phyloP scores from a whole-genome alignment of 805 yeast species.

The Lipomyces spencermartinsiae region DNA sequence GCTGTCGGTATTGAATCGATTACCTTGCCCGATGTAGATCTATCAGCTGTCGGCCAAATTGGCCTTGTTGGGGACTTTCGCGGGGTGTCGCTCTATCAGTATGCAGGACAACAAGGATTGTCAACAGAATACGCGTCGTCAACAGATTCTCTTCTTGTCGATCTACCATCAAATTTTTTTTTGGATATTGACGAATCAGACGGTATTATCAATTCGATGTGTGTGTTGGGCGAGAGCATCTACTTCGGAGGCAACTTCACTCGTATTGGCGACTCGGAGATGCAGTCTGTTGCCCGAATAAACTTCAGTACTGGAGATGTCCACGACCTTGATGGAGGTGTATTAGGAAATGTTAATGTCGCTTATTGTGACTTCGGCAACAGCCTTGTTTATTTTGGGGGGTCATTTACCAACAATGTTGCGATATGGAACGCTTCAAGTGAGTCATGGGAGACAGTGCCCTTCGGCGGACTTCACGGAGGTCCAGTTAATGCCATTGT shows the following conservation, averaged over 20 bases:
- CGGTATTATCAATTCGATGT: constrained; percentile 35
- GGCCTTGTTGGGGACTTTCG: constrained; percentile 50
- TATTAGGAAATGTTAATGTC: constrained; percentile 52
- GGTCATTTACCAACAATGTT: constrained; percentile 69
- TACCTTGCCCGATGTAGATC: constrained; percentile 20
- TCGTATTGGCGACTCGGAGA: constrained; percentile 32
- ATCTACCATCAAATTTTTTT: constrained; percentile 24
- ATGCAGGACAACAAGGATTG: constrained; percentile 35
- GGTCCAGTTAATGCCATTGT: constrained; percentile 66
- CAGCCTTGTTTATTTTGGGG: constrained; percentile 76
- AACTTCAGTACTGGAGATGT: constrained; percentile 41
- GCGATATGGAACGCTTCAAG: constrained; percentile 65
- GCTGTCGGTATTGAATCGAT: constrained; percentile 7
- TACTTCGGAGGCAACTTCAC: constrained; percentile 46
- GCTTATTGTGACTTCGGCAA: constrained; percentile 56
- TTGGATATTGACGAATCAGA: constrained; percentile 23
- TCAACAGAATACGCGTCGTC: constrained; percentile 20
- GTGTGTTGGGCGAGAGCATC: constrained; percentile 39
- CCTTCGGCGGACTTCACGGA: constrained; percentile 78
- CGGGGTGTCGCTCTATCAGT: constrained; percentile 48
- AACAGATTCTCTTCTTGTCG: constrained; percentile 30
- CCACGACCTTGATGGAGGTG: constrained; percentile 34
- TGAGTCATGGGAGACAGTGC: constrained; percentile 54
- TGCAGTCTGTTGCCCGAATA: constrained; percentile 41
- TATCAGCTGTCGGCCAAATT: constrained; percentile 41